Evolutionary conservation across 2,329 filamentous ascomycete genomes (phyloP), one percentile per base, ranked within the genome.

Genomic region (Penicillium concentricum): DNA sequence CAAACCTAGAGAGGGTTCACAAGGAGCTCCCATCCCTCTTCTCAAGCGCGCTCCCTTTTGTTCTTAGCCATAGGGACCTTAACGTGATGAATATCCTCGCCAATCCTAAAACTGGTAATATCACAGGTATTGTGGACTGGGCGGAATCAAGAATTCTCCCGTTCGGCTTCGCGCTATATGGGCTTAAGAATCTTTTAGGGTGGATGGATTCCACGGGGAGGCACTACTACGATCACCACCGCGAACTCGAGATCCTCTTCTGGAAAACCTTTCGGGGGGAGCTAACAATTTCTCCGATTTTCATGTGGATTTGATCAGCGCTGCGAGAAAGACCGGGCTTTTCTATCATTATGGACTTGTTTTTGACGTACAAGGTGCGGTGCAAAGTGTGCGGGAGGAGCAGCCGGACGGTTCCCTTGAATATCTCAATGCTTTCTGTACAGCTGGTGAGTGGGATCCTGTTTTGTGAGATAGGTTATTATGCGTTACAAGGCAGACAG

Each of bases 151-250:
- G 57, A 35, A 57, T 67, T 48, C 51, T 65, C 16, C 61, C 63
- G 2, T 64, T 67, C 35, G 67, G 67, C n/a, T 63, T 70, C n/a
- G 52, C 63, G 10, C 57, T 69, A 18, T 69, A 60, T n/a, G 59
- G 62, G 44, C 47, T 64, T 51, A 45, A 61, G 51, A 58, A 59
- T 47, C 4, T 58, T 39, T 39, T 65, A 0, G 62, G 61, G 38
- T 18, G 38, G 30, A 62, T 65, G 56, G 52, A 62, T 57, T 61
- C 59, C 51, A n/a, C 52, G 26, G 58, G 60, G 48, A 61, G 56
- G 54, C 54, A 59, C 42, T 62, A 61, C 51, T 47, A 56, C 48
- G 54, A 57, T 52, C 6, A 32, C 37, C 38, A 55, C 51, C 30
- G 39, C n/a, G 51, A 48, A 51, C 51, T 61, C 13, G 60, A 62